Evolutionary conservation across 306 rosid species (phyloP).

Genomic region (Trichosanthes truncata): DNA sequence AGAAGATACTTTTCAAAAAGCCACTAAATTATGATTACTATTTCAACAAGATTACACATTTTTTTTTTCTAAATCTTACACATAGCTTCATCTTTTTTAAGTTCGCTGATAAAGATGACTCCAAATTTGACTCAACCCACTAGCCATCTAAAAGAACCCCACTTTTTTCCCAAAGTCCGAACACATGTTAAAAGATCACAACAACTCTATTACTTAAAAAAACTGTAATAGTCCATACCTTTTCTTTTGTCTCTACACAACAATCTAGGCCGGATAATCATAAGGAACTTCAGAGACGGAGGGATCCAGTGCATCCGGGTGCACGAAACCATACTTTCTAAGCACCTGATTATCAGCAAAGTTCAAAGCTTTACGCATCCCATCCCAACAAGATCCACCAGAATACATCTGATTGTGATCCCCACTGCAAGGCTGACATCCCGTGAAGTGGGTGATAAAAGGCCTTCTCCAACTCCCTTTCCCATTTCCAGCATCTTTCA

Average conservation of each 20-base stretch:
- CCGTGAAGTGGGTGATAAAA: slow-evolving; percentile 40
- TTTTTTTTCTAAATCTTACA: background rate
- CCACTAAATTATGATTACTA: background rate
- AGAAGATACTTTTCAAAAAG: background rate
- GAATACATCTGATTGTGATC: slow-evolving; percentile 25
- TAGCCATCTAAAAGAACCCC: background rate
- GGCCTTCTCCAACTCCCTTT: slow-evolving; percentile 19
- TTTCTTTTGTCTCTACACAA: background rate
- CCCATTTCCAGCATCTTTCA: slow-evolving; percentile 6
- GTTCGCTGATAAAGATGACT: background rate
- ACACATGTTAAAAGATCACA: background rate
- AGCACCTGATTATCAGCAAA: slow-evolving; percentile 44
- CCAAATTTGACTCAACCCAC: background rate
- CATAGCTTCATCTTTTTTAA: background rate
- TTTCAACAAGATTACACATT: background rate
- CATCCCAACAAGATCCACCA: slow-evolving; percentile 29
- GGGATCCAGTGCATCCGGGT: slow-evolving; percentile 7
- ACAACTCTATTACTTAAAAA: background rate
- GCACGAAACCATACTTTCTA: slow-evolving; percentile 25
- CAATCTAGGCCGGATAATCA: slow-evolving; percentile 15
- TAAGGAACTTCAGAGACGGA: slow-evolving; percentile 11
- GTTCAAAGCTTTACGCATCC: slow-evolving; percentile 36
- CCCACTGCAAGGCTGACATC: slow-evolving; percentile 48
- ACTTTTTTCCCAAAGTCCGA: background rate
- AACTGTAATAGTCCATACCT: background rate